These are phyloP conservation scores for Penicillium digitatum DNA, from an alignment of 2,329 filamentous ascomycete genomes.

Conservation along the genomic window DNA sequence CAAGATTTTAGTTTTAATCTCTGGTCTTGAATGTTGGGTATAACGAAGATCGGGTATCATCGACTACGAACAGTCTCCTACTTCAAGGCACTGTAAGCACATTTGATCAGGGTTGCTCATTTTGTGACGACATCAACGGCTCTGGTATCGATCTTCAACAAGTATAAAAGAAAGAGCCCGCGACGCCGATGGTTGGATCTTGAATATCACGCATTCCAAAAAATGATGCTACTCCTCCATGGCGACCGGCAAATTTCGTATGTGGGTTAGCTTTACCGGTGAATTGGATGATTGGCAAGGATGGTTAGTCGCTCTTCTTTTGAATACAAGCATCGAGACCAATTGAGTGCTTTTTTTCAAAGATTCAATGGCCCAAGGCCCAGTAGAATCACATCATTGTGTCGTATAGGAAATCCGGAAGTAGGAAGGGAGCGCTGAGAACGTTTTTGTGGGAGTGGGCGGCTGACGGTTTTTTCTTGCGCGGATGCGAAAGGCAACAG, in stretches of 20 bases:
- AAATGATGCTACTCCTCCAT: neutral
- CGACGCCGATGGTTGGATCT: neutral
- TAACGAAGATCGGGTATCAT: neutral
- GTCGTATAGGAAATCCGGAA: neutral
- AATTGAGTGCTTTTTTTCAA: neutral
- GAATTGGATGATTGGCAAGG: neutral
- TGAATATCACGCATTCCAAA: neutral
- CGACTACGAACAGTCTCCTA: neutral
- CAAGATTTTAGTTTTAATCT: neutral
- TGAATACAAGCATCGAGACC: neutral
- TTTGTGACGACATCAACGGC: neutral
- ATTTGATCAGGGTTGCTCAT: neutral
- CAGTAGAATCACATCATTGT: neutral
- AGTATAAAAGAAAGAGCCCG: neutral
- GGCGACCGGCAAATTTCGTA: neutral
- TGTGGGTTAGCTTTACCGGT: neutral
- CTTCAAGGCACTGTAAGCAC: neutral
- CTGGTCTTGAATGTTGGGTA: neutral
- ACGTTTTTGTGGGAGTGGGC: neutral
- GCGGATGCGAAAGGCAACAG: neutral
- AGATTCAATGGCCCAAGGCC: neutral
- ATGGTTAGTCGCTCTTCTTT: neutral
- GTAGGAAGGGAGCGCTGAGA: neutral
- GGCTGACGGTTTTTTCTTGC: neutral
- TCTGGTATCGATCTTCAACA: neutral